Evolutionary conservation across 345 rosid species (phyloP).

Genomic region (Erysimum cheiranthoides): DNA sequence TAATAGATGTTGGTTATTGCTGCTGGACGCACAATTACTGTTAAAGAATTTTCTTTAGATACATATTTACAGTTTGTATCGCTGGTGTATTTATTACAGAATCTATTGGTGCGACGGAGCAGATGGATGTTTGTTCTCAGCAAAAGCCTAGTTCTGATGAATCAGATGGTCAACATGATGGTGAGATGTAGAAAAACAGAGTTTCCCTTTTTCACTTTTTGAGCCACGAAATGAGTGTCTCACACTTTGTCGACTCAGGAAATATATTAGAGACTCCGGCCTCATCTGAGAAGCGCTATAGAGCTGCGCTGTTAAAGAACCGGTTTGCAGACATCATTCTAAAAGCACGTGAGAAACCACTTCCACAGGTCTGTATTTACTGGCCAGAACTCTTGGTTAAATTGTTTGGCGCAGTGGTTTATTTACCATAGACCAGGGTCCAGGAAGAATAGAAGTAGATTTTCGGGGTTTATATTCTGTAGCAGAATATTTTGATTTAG

Average conservation of each 20-base stretch:
- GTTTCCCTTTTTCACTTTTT: slow-evolving; percentile 37
- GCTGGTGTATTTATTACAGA: slow-evolving; percentile 52
- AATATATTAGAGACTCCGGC: slow-evolving; percentile 67
- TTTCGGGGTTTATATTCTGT: slow-evolving; percentile 1
- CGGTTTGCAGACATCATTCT: slow-evolving; percentile 95
- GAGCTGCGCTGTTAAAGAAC: slow-evolving; percentile 80
- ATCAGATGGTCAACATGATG: slow-evolving; percentile 68
- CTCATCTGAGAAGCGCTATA: slow-evolving; percentile 79
- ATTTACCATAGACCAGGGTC: slow-evolving; percentile 1
- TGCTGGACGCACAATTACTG: slow-evolving; percentile 13
- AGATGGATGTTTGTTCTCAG: slow-evolving; percentile 59
- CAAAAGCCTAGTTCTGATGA: slow-evolving; percentile 62
- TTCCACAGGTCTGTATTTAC: slow-evolving; percentile 66
- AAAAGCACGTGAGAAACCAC: slow-evolving; percentile 90
- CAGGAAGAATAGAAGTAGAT: background rate
- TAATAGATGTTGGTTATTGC: slow-evolving; percentile 21
- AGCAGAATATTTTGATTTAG: slow-evolving; percentile 15
- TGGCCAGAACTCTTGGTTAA: slow-evolving; percentile 1
- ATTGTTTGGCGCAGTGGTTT: background rate
- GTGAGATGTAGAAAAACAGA: slow-evolving; percentile 55
- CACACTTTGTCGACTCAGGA: slow-evolving; percentile 58
- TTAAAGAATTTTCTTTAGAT: slow-evolving; percentile 8
- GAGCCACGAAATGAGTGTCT: slow-evolving; percentile 46
- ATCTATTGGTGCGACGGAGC: slow-evolving; percentile 59
- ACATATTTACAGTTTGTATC: slow-evolving; percentile 10